phyloP scores from a whole-genome alignment of 139 green algal species.

The Axilococcus clingmanii region DNA sequence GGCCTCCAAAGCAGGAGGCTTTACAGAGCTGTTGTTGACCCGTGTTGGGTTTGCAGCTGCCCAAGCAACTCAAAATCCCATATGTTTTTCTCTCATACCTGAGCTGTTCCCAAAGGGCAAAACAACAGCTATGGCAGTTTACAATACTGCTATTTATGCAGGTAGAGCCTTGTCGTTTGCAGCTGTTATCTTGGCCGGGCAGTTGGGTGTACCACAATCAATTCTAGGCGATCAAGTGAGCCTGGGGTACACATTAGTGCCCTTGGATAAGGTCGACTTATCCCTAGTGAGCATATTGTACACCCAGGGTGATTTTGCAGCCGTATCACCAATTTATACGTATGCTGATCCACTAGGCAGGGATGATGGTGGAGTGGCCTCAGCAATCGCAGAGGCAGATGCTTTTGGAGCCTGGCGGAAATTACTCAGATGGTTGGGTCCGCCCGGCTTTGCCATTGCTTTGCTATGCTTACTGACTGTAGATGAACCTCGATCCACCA shows the following conservation, averaged over 20 bases:
- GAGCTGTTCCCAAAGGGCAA: conserved; percentile 77
- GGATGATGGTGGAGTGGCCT: neutral
- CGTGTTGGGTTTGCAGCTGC: conserved; percentile 66
- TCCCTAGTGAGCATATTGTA: conserved; percentile 59
- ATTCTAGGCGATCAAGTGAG: conserved; percentile 12
- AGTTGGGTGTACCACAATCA: conserved; percentile 33
- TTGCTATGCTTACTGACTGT: conserved; percentile 45
- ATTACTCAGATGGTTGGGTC: conserved; percentile 51
- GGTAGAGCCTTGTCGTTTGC: conserved; percentile 71
- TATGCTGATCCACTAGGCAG: conserved; percentile 33
- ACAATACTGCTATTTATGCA: conserved; percentile 85
- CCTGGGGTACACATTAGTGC: conserved; percentile 40
- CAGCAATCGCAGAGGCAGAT: conserved; percentile 4
- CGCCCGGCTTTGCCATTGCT: conserved; percentile 52
- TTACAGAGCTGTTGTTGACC: conserved; percentile 50
- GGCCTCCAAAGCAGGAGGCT: conserved; percentile 34
- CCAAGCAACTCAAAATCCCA: conserved; percentile 78
- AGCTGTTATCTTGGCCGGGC: conserved; percentile 43
- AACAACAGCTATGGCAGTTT: conserved; percentile 68
- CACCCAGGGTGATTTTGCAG: conserved; percentile 71
- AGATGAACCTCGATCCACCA: conserved; percentile 34
- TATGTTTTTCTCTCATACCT: conserved; percentile 72
- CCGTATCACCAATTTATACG: conserved; percentile 61
- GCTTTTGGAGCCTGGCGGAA: conserved; percentile 57
- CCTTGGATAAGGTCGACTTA: conserved; percentile 68